A percentile compares a stretch with the other conserved stretches of the same genome.
Conservation (phyloP, 306 rosid species). For the Carpinus viminea region DNA sequence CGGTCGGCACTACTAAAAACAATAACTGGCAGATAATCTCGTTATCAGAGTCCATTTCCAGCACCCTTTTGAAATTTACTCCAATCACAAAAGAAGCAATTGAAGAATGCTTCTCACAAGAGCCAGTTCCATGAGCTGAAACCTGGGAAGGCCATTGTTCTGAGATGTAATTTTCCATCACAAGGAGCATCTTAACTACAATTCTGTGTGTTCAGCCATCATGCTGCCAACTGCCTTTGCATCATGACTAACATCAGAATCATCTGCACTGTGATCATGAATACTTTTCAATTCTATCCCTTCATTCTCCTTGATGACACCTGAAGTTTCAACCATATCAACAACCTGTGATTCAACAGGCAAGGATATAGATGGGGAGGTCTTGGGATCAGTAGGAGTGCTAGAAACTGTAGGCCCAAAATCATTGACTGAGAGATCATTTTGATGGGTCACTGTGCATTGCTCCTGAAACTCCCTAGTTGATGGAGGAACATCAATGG, state of each 20-base stretch:
- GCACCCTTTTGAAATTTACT: neutral
- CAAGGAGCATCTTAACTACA: neutral
- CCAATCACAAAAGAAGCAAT: neutral
- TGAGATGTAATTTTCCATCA: neutral
- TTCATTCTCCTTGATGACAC: constrained; percentile 25
- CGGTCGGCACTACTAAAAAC: neutral
- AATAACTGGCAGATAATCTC: neutral
- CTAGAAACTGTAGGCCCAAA: constrained; percentile 17
- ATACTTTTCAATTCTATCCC: constrained; percentile 16
- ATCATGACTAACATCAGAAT: constrained; percentile 3
- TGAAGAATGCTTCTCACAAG: neutral
- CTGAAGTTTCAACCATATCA: constrained; percentile 29
- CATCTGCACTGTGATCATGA: neutral
- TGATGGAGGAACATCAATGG: constrained; percentile 31
- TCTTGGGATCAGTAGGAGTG: constrained; percentile 13
- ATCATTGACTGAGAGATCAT: constrained; percentile 23
- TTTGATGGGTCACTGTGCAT: constrained; percentile 36
- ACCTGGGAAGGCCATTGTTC: neutral
- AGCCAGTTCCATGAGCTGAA: neutral
- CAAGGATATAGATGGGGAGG: constrained; percentile 18
- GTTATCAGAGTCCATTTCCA: neutral
- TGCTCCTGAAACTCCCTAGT: constrained; percentile 36
- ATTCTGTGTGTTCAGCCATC: constrained; percentile 1
- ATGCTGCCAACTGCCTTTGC: neutral
- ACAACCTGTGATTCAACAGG: constrained; percentile 27